phyloP scores from a whole-genome alignment of 139 green algal species.

The Pseudopediastrum boryanum region DNA sequence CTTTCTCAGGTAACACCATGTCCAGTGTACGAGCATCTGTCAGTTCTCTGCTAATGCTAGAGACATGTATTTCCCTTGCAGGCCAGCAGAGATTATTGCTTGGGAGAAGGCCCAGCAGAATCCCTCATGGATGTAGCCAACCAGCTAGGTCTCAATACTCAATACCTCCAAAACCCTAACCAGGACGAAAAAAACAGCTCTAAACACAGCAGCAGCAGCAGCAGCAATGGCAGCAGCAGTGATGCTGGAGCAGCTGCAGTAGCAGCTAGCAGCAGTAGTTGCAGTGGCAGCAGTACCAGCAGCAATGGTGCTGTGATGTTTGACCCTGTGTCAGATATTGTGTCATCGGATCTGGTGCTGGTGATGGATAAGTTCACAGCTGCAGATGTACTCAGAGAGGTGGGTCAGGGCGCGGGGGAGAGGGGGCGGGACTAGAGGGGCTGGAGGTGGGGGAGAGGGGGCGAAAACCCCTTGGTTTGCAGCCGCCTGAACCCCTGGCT shows the following conservation, averaged over 20 bases:
- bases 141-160: too few species aligned
- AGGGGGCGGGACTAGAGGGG: not conserved
- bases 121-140: slow-evolving; percentile 29
- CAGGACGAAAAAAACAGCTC: not conserved
- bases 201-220: slow-evolving; percentile 34
- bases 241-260: not conserved
- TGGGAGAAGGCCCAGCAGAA: slow-evolving; percentile 58
- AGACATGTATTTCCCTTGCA: slow-evolving; percentile 20
- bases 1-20: not conserved
- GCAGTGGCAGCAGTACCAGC: slow-evolving; percentile 39
- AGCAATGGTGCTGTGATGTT: slow-evolving; percentile 53
- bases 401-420: slow-evolving; percentile 21
- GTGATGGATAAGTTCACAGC: slow-evolving; percentile 90
- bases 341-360: slow-evolving; percentile 74
- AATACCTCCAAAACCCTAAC: too few species aligned
- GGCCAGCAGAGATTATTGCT: slow-evolving; percentile 75
- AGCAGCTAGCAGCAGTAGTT: not conserved
- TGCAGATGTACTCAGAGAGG: slow-evolving; percentile 84
- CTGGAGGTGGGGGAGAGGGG: too few species aligned
- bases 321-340: slow-evolving; percentile 66
- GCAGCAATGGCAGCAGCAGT: slow-evolving; percentile 1
- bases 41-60: not conserved
- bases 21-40: not conserved
- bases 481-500: too few species aligned
- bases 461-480: too few species aligned